A percentile compares a stretch with the other conserved stretches of the same genome.
These are phyloP conservation scores for Planoprotostelium fungivorum DNA, from an alignment of 78 protist species.

Conservation along the genomic window DNA sequence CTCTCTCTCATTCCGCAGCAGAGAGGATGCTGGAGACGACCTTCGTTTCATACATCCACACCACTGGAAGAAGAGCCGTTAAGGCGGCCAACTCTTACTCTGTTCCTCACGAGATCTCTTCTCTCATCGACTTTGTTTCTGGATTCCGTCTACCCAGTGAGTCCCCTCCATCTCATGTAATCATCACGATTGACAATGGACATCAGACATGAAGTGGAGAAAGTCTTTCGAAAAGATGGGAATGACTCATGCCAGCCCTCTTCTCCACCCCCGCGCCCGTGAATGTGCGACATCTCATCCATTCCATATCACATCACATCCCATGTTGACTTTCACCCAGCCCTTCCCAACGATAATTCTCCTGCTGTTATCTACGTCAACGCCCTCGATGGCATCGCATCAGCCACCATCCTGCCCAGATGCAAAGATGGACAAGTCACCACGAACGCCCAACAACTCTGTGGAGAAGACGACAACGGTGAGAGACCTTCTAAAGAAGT, in stretches of 20 bases:
- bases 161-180: not conserved
- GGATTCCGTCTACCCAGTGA: not conserved
- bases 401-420: not conserved
- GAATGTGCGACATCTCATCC: too few relatives aligned
- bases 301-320: too few relatives aligned
- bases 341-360: not conserved
- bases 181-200: not conserved
- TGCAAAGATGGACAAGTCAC: slow-evolving; percentile 7
- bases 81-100: not conserved
- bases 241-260: not conserved
- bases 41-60: not conserved
- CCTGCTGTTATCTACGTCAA: not conserved
- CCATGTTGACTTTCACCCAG: not conserved
- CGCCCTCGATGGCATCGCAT: not conserved
- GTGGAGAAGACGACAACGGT: not conserved
- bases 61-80: not conserved
- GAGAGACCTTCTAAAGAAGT: not conserved
- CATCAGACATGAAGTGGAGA: not conserved
- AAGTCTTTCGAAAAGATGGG: not conserved
- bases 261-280: not conserved
- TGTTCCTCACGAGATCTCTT: not conserved
- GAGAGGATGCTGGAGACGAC: not conserved
- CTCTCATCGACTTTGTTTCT: not conserved
- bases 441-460: not conserved
- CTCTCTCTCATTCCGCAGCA: not conserved